Conservation (phyloP, 2,329 filamentous ascomycete species). For the Aspergillus unguis region DNA sequence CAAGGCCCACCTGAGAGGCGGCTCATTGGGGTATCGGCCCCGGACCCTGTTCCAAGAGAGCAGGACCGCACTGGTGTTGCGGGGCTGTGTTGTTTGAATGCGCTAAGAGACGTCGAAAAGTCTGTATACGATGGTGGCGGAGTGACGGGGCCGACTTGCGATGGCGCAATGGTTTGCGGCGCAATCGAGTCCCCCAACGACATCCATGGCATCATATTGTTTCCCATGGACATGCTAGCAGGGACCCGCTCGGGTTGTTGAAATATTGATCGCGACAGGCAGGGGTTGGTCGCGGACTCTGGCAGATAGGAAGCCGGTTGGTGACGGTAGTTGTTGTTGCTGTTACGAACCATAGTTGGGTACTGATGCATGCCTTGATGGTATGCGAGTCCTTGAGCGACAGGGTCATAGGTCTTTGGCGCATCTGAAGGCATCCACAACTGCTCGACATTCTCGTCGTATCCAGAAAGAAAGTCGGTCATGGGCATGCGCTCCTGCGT, state of each 20-base stretch:
- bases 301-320: constrained; percentile 34
- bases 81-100: constrained; percentile 36
- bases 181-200: constrained; percentile 30
- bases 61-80: constrained; percentile 35
- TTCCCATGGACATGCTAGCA: constrained; percentile 34
- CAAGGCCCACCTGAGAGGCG: constrained; percentile 31
- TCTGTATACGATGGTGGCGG: constrained; percentile 39
- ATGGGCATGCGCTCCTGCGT: constrained; percentile 34
- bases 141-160: constrained; percentile 35
- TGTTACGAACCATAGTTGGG: constrained; percentile 32
- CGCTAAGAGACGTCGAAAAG: constrained; percentile 32
- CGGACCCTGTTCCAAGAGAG: constrained; percentile 35
- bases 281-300: constrained; percentile 38
- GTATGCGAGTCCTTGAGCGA: constrained; percentile 27
- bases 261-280: constrained; percentile 39
- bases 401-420: constrained; percentile 35
- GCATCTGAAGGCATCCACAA: constrained; percentile 38
- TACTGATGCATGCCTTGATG: constrained; percentile 36
- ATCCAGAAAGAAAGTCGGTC: constrained; percentile 36
- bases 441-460: constrained; percentile 38
- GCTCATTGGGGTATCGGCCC: constrained; percentile 35
- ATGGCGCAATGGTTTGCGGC: constrained; percentile 37
- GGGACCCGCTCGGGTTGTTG: constrained; percentile 35
- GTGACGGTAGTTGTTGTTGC: constrained; percentile 28
- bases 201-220: constrained; percentile 38